Conservation (phyloP, 2,329 filamentous ascomycete species). For the Elsinoe ampelina region DNA sequence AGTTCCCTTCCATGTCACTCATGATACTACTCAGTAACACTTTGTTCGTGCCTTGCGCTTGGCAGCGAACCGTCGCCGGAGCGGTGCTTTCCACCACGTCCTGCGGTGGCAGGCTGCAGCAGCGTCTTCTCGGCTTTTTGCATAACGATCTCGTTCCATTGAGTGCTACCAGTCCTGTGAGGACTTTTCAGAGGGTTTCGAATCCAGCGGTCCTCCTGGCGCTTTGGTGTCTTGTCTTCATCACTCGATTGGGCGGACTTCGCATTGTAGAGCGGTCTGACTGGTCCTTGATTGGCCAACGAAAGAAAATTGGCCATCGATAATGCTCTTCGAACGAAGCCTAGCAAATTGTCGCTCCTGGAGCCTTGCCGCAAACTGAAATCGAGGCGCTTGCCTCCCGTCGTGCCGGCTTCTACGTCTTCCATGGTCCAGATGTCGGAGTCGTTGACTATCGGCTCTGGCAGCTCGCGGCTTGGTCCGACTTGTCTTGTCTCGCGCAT, state of each 20-base stretch:
- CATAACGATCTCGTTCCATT: neutral
- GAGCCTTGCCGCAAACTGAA: neutral
- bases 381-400: slow-evolving; percentile 13
- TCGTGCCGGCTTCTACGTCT: slow-evolving; percentile 11
- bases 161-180: neutral
- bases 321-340: neutral
- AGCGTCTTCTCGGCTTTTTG: neutral
- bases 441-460: neutral
- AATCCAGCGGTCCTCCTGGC: neutral
- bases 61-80: too few relatives aligned
- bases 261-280: neutral
- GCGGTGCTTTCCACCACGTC: neutral
- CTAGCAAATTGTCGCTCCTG: neutral
- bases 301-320: slow-evolving; percentile 1
- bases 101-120: neutral
- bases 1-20: neutral
- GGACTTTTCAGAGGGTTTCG: neutral
- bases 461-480: neutral
- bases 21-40: neutral
- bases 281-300: neutral
- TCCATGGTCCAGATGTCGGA: neutral
- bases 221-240: neutral
- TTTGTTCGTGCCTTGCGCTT: neutral
- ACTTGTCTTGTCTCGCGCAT: neutral
- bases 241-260: neutral